Base-by-base conservation (phyloP, 2,329 filamentous ascomycete species). In the Thelonectria discophora region DNA sequence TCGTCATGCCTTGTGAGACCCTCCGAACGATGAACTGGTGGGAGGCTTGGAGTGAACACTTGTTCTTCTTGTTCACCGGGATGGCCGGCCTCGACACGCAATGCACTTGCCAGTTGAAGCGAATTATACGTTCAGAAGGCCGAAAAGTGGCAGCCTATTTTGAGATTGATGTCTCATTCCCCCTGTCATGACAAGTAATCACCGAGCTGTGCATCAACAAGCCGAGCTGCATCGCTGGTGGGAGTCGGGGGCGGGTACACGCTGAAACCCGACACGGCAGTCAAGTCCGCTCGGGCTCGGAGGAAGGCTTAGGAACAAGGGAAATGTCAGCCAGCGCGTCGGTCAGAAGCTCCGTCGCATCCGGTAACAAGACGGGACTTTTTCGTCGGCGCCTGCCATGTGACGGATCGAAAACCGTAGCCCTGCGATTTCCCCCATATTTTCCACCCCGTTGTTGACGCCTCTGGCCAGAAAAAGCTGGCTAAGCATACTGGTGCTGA, bases 331-430 rank as follows among this genome's bases (percentile, higher is more conserved):
- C 68, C 24, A 63, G 57, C 21, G 27, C 27, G 27, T 7, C 55
- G 21, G 61, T 61, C 65, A 63, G 63, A 40, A 58, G 50, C 63
- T 69, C 71, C 71, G 71, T 62, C 32, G 61, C 63, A 73, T 73
- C 71, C 69, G 71, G 57, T 49, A 57, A 18, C 62, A 51, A 65
- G 55, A 73, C 71, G 71, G 71, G 45, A 62, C 60, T 69, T 73
- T 73, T 70, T 73, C 71, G 71, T 73, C 46, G 50, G 55, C 52
- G 27, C 46, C 42, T 57, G 56, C 60, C 69, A 72, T 69, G 65
- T 73, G 71, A 73, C 60, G 52, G 68, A 59, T 39, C 58, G 61
- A 68, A 62, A 69, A 70, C 61, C 65, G 63, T 67, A 71, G 70
- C 69, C 69, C 57, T 69, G 70, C 58, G 57, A 60, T 57, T 62